Evolutionary conservation across 805 yeast species (phyloP).

Genomic region (Schizosaccharomyces pombe): DNA sequence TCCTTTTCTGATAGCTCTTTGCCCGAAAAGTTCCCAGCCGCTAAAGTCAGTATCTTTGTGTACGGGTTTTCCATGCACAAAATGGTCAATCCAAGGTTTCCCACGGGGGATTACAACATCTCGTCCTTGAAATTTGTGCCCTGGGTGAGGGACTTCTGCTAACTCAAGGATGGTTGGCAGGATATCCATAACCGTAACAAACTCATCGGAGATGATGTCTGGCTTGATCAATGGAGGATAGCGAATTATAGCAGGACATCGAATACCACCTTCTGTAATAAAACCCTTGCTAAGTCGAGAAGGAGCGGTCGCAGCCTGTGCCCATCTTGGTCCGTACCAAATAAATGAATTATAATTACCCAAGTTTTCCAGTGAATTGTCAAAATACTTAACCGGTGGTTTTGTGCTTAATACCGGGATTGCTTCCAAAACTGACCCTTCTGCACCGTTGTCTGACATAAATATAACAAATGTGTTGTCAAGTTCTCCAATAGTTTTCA

Average conservation of each 20-base stretch:
- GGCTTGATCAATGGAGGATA: conserved; percentile 17
- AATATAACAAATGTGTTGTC: conserved; percentile 35
- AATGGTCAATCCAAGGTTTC: neutral
- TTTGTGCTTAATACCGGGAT: conserved; percentile 20
- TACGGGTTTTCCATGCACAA: neutral
- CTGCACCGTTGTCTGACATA: conserved; percentile 45
- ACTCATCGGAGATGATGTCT: conserved; percentile 14
- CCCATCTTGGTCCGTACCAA: conserved; percentile 35
- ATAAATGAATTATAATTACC: conserved; percentile 27
- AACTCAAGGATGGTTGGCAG: conserved; percentile 31
- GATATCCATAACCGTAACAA: conserved; percentile 28
- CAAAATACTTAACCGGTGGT: conserved; percentile 13
- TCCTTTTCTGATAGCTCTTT: neutral
- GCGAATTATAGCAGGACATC: conserved; percentile 31
- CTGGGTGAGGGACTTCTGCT: conserved; percentile 25
- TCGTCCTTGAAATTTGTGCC: conserved; percentile 19
- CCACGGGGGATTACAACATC: conserved; percentile 4
- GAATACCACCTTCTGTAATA: conserved; percentile 37
- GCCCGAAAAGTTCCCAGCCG: conserved; percentile 1
- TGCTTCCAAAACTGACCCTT: conserved; percentile 35
- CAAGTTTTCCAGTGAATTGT: conserved; percentile 25
- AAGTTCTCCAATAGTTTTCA: conserved; percentile 22
- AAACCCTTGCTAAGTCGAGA: conserved; percentile 30
- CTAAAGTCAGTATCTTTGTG: neutral
- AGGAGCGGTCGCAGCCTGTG: conserved; percentile 40